A percentile compares a stretch with the other conserved stretches of the same genome.
Evolutionary conservation across 228 moss, liverwort and hornwort genomes (phyloP).

Genomic region (Sphagnum fallax): DNA sequence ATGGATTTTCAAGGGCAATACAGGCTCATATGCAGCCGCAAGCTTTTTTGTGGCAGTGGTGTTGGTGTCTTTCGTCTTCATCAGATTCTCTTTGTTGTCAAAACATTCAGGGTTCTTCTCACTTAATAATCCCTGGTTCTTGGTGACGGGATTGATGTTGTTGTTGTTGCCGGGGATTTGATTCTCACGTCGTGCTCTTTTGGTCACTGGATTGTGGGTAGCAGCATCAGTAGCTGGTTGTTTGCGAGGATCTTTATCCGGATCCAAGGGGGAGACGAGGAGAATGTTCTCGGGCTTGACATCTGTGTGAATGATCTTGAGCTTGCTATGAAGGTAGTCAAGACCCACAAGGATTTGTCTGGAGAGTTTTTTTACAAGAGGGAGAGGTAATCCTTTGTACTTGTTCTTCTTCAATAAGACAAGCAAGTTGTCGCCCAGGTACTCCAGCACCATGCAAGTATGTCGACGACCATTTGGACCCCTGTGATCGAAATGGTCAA

Average conservation of each 20-base stretch:
- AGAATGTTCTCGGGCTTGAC: conserved; percentile 67
- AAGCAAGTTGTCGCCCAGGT: conserved; percentile 76
- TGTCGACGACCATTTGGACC: conserved; percentile 26
- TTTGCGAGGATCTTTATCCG: conserved; percentile 24
- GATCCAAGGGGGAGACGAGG: conserved; percentile 32
- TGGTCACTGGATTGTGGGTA: too few relatives aligned
- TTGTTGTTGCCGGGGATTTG: too few relatives aligned
- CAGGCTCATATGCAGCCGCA: too few relatives aligned
- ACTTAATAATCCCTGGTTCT: too few relatives aligned
- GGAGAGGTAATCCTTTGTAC: conserved; percentile 60
- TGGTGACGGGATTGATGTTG: too few relatives aligned
- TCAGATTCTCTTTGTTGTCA: too few relatives aligned
- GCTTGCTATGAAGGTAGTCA: conserved; percentile 63
- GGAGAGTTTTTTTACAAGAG: conserved; percentile 41
- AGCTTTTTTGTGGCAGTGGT: too few relatives aligned
- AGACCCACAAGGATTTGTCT: conserved; percentile 54
- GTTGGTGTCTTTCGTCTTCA: too few relatives aligned
- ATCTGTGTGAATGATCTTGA: conserved; percentile 73
- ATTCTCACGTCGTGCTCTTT: too few relatives aligned
- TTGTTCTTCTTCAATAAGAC: conserved; percentile 61
- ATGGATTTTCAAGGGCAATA: too few relatives aligned
- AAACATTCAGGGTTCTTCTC: too few relatives aligned
- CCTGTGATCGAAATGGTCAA: conserved; percentile 68
- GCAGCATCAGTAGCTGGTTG: too few relatives aligned
- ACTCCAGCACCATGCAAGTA: conserved; percentile 86